Evolutionary conservation across 2,329 filamentous ascomycete genomes (phyloP), one percentile per base, ranked within the genome.

Genomic region (Beauveria rudraprayagi): DNA sequence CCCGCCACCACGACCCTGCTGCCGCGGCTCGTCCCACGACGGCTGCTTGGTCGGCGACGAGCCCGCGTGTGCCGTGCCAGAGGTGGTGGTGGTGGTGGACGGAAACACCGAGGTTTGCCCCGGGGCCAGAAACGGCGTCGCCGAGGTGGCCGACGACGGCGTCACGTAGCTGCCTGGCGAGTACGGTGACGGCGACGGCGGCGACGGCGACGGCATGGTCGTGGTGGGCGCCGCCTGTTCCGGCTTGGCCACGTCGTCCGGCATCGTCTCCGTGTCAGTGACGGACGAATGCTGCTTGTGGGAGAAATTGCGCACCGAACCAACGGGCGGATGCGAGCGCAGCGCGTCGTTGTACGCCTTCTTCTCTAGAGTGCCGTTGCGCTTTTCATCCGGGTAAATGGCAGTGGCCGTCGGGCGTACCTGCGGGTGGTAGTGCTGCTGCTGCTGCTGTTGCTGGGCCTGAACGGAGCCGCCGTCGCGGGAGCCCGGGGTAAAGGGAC

Each of bases 401-500:
- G 34, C 34, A 14, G 34, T 37, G 34, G 34, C 34, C 34, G 34
- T 14, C 11, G 34, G 34, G 34, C 56, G 47, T 44, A 17, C 48
- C 40, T 34, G 30, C 34, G n/a, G 46, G 26, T 70, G 40, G 6
- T 43, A 43, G 40, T 43, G 5, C 70, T 67, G 5, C 66, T 67
- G 66, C 74, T 4, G 8, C 14, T 34, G 26, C 8, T 19, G 48
- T 1, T 19, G 48, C 5, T 22, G 50, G n/a, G n/a, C n/a, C n/a
- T 71, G 30, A 70, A 70, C 11, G 5, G 11, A 37, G 5, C 70
- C 67, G 5, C 70, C 67, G 4, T 67, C 67, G 66, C 74, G 74
- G 66, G 76, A 75, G 43, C 69, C 67, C 0, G 77, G 74, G 1
- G 74, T 75, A 17, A 72, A 68, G 1, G 75, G 74, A 9, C 73